Conservation (phyloP, 2,329 filamentous ascomycete genomes). For the Cladosporium sp. region DNA sequence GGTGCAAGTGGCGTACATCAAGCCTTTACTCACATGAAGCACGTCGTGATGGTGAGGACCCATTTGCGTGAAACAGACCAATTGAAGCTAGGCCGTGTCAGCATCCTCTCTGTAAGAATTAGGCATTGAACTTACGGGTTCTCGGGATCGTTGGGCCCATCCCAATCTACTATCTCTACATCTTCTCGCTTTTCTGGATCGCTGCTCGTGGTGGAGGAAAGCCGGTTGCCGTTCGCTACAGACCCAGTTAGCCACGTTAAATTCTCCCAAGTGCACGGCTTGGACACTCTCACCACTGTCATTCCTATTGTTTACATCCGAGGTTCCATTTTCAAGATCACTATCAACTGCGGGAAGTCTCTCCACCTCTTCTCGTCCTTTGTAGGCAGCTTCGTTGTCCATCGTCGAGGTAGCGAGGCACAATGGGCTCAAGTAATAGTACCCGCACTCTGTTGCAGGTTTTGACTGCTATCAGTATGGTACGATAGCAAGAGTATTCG, state of each 20-base stretch:
- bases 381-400: neutral
- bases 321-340: neutral
- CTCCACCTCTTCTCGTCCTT: slow-evolving; percentile 20
- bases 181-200: slow-evolving; percentile 1
- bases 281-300: neutral
- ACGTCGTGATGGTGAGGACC: slow-evolving; percentile 33
- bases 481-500: neutral
- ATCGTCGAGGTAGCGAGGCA: neutral
- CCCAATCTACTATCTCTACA: slow-evolving; percentile 23
- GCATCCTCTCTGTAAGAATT: neutral
- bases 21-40: slow-evolving; percentile 25
- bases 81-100: slow-evolving; percentile 26
- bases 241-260: neutral
- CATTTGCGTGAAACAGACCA: slow-evolving; percentile 33
- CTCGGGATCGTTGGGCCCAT: slow-evolving; percentile 27
- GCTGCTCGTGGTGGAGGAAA: slow-evolving; percentile 1
- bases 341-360: slow-evolving; percentile 13
- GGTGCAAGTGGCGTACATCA: neutral
- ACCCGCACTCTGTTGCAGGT: neutral
- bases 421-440: neutral
- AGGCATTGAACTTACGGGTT: slow-evolving; percentile 36
- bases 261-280: neutral
- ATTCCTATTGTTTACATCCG: neutral
- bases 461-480: too few species aligned
- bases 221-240: neutral